Evolutionary conservation across 257 asterid species (phyloP).

Genomic region (Forsythia suspensa): DNA sequence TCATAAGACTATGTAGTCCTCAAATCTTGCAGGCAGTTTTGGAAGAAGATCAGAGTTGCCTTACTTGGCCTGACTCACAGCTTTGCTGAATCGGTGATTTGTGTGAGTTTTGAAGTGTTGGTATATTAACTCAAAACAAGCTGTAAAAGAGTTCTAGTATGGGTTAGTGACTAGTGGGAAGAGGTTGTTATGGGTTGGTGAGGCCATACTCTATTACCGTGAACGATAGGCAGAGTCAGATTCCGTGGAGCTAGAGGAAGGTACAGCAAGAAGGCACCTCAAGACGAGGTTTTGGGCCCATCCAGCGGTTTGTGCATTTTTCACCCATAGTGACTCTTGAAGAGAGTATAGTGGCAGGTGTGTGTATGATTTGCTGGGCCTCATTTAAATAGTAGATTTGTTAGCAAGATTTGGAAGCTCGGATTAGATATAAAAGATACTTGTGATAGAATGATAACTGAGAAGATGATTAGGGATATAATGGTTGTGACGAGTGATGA

Average conservation of each 20-base stretch:
- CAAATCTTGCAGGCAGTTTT: conserved; percentile 26
- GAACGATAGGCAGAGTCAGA: conserved; percentile 7
- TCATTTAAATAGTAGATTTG: conserved; percentile 36
- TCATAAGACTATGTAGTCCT: too few species aligned
- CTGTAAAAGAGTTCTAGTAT: conserved; percentile 48
- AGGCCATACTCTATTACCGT: conserved; percentile 44
- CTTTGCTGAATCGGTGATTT: conserved; percentile 41
- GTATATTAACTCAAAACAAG: conserved; percentile 30
- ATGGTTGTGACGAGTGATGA: conserved; percentile 31
- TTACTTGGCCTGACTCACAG: conserved; percentile 50
- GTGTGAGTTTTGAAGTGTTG: conserved; percentile 53
- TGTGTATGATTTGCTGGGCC: conserved; percentile 43
- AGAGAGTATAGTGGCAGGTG: conserved; percentile 19
- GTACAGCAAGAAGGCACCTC: conserved; percentile 45
- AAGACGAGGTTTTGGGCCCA: conserved; percentile 55
- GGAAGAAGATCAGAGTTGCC: conserved; percentile 48
- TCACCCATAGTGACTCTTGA: conserved; percentile 51
- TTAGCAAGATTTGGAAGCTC: conserved; percentile 38
- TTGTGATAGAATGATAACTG: conserved; percentile 25
- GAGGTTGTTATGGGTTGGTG: conserved; percentile 53
- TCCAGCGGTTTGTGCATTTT: conserved; percentile 31
- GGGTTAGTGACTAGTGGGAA: conserved; percentile 48
- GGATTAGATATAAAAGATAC: conserved; percentile 39
- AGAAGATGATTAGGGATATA: conserved; percentile 25
- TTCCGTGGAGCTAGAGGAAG: conserved; percentile 33